phyloP scores from a whole-genome alignment of 2,329 filamentous ascomycete species.

The Fusarium sp. region DNA sequence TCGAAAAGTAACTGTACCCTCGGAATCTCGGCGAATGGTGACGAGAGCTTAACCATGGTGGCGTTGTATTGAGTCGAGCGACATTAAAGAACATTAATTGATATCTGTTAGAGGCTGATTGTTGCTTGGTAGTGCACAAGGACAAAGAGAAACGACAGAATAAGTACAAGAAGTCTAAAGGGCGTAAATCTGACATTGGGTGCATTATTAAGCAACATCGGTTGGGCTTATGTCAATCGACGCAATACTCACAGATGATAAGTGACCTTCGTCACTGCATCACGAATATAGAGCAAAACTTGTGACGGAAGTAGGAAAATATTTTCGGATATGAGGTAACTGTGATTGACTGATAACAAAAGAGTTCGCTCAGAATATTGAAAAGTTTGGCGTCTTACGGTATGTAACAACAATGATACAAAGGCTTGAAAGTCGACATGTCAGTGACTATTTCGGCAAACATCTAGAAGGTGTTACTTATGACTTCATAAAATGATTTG shows the following conservation, averaged over 20 bases:
- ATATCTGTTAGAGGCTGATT: neutral
- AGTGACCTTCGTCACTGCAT: neutral
- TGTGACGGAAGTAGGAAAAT: accelerated
- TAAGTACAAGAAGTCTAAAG: neutral
- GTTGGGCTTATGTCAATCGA: neutral
- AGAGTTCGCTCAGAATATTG: neutral
- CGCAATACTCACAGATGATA: neutral
- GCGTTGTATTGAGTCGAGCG: neutral
- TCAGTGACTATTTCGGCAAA: neutral
- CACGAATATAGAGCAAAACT: neutral
- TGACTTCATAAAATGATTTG: accelerated
- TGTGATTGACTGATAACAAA: neutral
- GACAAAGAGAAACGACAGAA: neutral
- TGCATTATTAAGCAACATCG: constrained; percentile 11
- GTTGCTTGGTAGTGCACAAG: too few relatives aligned
- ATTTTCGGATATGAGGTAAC: accelerated
- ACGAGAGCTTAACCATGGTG: constrained; percentile 6
- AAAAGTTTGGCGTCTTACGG: accelerated
- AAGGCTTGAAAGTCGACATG: accelerated
- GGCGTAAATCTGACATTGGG: neutral
- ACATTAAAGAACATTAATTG: neutral
- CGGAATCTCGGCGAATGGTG: constrained; percentile 12
- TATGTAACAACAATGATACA: accelerated
- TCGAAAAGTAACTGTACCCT: constrained; percentile 19
- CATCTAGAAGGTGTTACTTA: accelerated